phyloP scores from a whole-genome alignment of 2,329 filamentous ascomycete genomes.

The Epicoccum nigrum region DNA sequence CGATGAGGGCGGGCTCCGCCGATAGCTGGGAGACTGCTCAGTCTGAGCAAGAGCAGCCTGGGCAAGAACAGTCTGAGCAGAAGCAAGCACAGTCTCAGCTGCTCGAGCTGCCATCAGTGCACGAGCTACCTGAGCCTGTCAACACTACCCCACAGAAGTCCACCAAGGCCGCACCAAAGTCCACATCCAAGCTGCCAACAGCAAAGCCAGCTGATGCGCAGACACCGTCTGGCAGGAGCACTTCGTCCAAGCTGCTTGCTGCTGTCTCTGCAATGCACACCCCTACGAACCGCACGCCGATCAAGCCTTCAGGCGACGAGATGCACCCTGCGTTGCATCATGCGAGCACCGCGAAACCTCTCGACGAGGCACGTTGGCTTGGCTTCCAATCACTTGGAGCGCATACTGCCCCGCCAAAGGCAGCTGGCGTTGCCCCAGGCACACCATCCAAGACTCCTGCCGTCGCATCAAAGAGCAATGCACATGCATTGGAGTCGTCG shows the following conservation, averaged over 20 bases:
- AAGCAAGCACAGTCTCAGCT: too few relatives aligned
- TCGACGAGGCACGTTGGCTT: slow-evolving; percentile 79
- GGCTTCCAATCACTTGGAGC: slow-evolving; percentile 75
- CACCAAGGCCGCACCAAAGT: slow-evolving; percentile 11
- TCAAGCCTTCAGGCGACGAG: slow-evolving; percentile 75
- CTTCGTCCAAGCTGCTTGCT: slow-evolving; percentile 30
- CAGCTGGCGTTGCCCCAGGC: slow-evolving; percentile 55
- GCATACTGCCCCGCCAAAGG: slow-evolving; percentile 55
- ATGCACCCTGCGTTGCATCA: slow-evolving; percentile 92
- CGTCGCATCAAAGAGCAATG: slow-evolving; percentile 27
- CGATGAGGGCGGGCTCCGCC: slow-evolving; percentile 21
- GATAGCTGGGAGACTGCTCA: slow-evolving; percentile 39
- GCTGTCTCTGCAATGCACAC: slow-evolving; percentile 37
- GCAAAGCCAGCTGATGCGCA: slow-evolving; percentile 27
- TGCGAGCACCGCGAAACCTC: slow-evolving; percentile 72
- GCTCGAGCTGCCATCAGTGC: slow-evolving; percentile 29
- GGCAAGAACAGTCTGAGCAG: neutral
- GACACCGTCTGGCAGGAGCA: slow-evolving; percentile 57
- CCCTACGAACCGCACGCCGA: slow-evolving; percentile 67
- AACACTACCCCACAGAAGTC: slow-evolving; percentile 36
- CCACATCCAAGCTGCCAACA: slow-evolving; percentile 34
- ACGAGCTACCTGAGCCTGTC: slow-evolving; percentile 27
- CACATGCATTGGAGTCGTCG: slow-evolving; percentile 49
- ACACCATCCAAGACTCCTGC: slow-evolving; percentile 67
- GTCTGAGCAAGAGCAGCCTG: slow-evolving; percentile 26